Base-by-base conservation (phyloP, 2,329 filamentous ascomycete genomes). In the Ophiosphaerella narmari region DNA sequence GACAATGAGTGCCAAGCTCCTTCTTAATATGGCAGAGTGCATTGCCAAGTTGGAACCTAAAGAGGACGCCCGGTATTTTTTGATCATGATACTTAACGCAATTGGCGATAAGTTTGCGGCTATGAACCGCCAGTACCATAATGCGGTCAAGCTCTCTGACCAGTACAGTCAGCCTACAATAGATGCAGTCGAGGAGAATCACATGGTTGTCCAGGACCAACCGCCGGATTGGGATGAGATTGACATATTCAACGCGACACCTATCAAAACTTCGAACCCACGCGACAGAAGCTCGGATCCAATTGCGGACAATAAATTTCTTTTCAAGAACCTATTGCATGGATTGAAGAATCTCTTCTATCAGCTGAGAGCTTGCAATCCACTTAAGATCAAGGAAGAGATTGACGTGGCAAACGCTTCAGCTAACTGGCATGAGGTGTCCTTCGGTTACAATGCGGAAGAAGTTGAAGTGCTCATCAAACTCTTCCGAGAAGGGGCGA, bases 91-190 rank as follows among this genome's bases (percentile, higher is more conserved):
- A 38, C 78, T 99, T 48, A 95, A 97, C 73, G 94, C 95, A 8
- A 97, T 99, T 62, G 94, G 90, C 41, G 94, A 99, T 69, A 99
- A 99, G 70, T 97, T 99, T 69, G 92, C 92, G 1, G 87, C 91
- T 2, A 99, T 99, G 94, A 99, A 99, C 68, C 84, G 90, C 48
- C 91, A 97, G 72, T 97, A 96, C 69, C 84, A 87, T 33, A 99
- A 99, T 72, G 91, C 94, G 13, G 89, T 96, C 39, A 99, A 97
- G 75, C 81, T 96, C 5, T 96, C 91, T 11, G 89, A 88, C 65
- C 82, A 86, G 40, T 90, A 89, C 66, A 83, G 82, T 12, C 84
- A 88, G 57, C 87, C 90, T 50, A 75, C 77, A 0, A 76, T 78
- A 31, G 85, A 89, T 56, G 82, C 85, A 2, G 80, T 80, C 0